phyloP scores from a whole-genome alignment of 1,284 basidiomycete species.

The Puccinia hordei region DNA sequence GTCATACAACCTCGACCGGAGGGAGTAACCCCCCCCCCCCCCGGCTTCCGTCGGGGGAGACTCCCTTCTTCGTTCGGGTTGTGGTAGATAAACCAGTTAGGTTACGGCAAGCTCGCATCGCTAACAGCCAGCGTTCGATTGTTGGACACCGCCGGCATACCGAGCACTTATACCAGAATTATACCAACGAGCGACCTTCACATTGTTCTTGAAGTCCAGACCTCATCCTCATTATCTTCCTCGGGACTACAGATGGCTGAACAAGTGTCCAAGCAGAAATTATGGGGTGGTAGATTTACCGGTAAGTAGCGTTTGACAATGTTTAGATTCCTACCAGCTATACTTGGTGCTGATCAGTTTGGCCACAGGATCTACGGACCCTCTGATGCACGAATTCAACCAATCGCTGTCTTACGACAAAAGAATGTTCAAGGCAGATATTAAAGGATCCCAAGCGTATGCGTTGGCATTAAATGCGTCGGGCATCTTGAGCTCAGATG shows the following conservation, averaged over 20 bases:
- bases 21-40: background rate
- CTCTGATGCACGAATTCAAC: constrained; percentile 84
- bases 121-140: no score
- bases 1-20: no score
- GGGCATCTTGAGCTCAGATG: constrained; percentile 75
- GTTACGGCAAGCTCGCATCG: no score
- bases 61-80: background rate
- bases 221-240: no score
- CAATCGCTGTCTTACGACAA: constrained; percentile 92
- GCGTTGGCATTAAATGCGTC: constrained; percentile 79
- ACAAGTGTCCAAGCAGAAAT: constrained; percentile 61
- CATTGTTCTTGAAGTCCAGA: no score
- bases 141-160: background rate
- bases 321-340: constrained; percentile 24
- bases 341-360: background rate
- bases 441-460: constrained; percentile 92
- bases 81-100: no score
- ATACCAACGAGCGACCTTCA: no score
- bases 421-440: constrained; percentile 88
- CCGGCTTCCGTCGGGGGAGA: background rate
- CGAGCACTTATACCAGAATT: no score
- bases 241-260: constrained; percentile 22
- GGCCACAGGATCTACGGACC: constrained; percentile 17
- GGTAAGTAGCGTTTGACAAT: constrained; percentile 69
- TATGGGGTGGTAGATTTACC: constrained; percentile 71